A percentile compares a stretch with the other conserved stretches of the same genome.
These are phyloP conservation scores for Acacia melanoxylon DNA, from an alignment of 306 rosid species.

Conservation along the genomic window DNA sequence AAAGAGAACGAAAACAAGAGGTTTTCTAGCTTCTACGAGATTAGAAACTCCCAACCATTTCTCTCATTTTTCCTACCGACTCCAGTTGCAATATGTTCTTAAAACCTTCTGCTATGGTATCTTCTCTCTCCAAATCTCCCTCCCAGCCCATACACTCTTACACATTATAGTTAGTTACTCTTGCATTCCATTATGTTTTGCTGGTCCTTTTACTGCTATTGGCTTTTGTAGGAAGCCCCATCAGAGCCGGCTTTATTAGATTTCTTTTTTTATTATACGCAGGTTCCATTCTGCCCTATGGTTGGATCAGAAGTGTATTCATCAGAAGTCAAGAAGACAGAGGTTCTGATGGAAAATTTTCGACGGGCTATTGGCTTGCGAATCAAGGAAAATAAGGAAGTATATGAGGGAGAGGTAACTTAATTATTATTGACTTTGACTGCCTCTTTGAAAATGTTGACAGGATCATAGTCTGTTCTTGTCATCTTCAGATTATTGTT, in stretches of 20 bases:
- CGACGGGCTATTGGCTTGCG: constrained; percentile 89
- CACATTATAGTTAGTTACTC: neutral
- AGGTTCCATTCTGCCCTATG: constrained; percentile 92
- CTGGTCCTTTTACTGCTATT: neutral
- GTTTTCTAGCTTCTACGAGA: neutral
- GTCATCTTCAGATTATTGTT: neutral
- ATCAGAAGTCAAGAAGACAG: constrained; percentile 95
- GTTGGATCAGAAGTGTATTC: constrained; percentile 98
- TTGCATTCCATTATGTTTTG: neutral
- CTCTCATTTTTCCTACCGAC: neutral
- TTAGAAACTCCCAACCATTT: neutral
- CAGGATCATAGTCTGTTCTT: constrained; percentile 14
- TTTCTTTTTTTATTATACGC: neutral
- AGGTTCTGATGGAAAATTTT: constrained; percentile 92
- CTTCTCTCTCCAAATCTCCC: neutral
- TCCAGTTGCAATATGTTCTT: neutral
- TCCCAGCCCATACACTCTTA: neutral
- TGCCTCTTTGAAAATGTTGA: neutral
- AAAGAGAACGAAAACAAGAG: neutral
- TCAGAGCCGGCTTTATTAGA: neutral
- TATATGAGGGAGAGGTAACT: constrained; percentile 96
- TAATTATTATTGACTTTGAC: neutral
- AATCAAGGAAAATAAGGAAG: constrained; percentile 96
- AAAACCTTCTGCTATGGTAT: neutral
- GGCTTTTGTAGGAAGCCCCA: neutral